Evolutionary conservation across 306 rosid genomes (phyloP).

Genomic region (Biancaea sappan): DNA sequence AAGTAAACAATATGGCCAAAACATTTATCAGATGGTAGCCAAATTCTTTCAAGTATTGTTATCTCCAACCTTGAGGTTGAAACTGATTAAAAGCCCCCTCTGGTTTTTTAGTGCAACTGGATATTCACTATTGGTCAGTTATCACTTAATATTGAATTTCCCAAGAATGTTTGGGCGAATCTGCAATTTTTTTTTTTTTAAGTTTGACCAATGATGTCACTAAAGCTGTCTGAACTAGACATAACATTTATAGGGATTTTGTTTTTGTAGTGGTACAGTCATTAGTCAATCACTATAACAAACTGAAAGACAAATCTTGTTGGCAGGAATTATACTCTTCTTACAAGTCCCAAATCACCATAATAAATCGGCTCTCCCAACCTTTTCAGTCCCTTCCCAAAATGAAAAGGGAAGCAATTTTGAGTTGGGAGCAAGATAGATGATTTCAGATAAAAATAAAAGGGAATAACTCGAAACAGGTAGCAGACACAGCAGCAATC

Average conservation of each 20-base stretch:
- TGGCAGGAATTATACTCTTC: slow-evolving; percentile 12
- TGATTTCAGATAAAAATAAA: background rate
- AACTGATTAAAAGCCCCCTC: background rate
- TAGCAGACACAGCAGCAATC: background rate
- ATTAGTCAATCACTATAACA: slow-evolving; percentile 19
- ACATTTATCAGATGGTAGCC: background rate
- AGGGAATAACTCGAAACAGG: background rate
- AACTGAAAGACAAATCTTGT: background rate
- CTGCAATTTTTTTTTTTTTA: background rate
- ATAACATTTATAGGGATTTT: no score
- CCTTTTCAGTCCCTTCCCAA: no score
- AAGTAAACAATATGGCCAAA: slow-evolving; percentile 17
- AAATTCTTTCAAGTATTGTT: background rate
- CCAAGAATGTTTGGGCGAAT: background rate
- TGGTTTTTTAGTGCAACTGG: background rate
- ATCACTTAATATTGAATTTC: background rate
- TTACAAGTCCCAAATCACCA: background rate
- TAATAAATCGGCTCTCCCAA: no score
- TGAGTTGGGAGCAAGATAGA: background rate
- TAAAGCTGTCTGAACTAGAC: background rate
- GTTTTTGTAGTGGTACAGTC: background rate
- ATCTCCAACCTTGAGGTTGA: slow-evolving; percentile 14
- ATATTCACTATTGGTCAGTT: background rate
- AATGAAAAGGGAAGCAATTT: background rate
- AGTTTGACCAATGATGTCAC: background rate